Evolutionary conservation across 2,329 filamentous ascomycete species (phyloP), one percentile per base, ranked within the genome.

Genomic region (Pestalotiopsis sp.): DNA sequence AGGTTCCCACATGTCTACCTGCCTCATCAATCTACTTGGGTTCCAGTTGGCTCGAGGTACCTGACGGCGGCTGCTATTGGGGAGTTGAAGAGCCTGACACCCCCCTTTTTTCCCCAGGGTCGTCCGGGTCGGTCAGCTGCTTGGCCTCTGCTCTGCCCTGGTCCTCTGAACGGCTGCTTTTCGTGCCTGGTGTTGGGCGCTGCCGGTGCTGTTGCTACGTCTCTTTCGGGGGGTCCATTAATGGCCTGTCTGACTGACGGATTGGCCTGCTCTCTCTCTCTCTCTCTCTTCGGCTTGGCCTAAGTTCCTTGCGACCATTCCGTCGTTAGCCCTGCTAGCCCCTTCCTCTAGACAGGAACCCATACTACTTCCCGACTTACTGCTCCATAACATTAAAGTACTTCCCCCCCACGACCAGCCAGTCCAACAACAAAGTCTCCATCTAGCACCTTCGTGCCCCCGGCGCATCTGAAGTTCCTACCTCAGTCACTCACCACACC

Each of bases 21-120:
- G n/a, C 31, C 25, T 20, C 14, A 27, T 36, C 27, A 62, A 62
- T 20, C 25, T 36, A 36, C 59, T 52, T 9, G 14, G 20, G 14
- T 52, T 52, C 17, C 45, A n/a, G 45, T n/a, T 52, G 45, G 45
- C 20, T 52, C n/a, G 17, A 52, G 45, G 45, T 52, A 52, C 23
- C 57, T 59, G n/a, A 20, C 38, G 14, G 20, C 61, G 17, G 39
- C 61, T 64, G 25, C 39, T 66, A 27, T 27, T 17, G 45, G n/a
- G 20, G n/a, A 66, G 56, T 49, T 52, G 41, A 23, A 45, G 31
- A 72, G 71, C 70, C 70, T 73, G 71, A 72, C 70, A 70, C 73
- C 70, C 71, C 71, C 73, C 67, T 52, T 68, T 72, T 74, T 73
- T 69, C 60, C 61, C 60, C 49, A 68, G 45, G 57, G 56, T 45